Evolutionary conservation across 2,329 filamentous ascomycete species (phyloP).

Genomic region (Endocalyx cinctus): DNA sequence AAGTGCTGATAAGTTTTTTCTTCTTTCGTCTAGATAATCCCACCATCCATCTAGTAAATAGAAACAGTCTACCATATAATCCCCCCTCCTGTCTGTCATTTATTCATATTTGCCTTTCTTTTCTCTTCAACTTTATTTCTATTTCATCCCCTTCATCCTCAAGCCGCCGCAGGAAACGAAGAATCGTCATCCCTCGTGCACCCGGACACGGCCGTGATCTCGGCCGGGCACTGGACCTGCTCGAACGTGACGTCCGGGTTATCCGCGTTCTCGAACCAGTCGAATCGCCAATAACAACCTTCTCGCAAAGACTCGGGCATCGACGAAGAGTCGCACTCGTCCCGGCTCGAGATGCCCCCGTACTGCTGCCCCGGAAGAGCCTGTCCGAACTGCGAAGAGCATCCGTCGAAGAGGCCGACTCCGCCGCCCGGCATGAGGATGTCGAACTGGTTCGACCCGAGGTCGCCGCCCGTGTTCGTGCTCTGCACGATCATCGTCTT

Average conservation of each 20-base stretch:
- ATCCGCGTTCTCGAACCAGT: constrained; percentile 46
- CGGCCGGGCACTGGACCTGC: constrained; percentile 43
- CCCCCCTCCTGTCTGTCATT: too few relatives aligned
- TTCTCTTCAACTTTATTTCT: too few relatives aligned
- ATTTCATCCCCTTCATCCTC: too few relatives aligned
- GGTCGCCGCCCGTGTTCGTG: constrained; percentile 52
- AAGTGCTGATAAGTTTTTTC: too few relatives aligned
- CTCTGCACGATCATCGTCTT: constrained; percentile 55
- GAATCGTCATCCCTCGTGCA: constrained; percentile 27
- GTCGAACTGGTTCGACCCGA: constrained; percentile 49
- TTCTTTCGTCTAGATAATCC: too few relatives aligned
- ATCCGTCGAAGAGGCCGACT: constrained; percentile 44
- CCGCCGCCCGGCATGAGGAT: constrained; percentile 44
- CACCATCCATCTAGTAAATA: too few relatives aligned
- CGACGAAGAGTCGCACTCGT: constrained; percentile 31
- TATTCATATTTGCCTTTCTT: too few relatives aligned
- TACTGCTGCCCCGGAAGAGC: constrained; percentile 37
- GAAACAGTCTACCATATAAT: too few relatives aligned
- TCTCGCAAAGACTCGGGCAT: constrained; percentile 39
- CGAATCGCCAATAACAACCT: constrained; percentile 49
- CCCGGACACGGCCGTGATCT: constrained; percentile 37
- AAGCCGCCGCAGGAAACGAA: constrained; percentile 8
- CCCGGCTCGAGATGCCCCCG: constrained; percentile 39
- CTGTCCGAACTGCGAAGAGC: constrained; percentile 35
- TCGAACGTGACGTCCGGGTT: constrained; percentile 42